A percentile compares a stretch with the other conserved stretches of the same genome.
These are phyloP conservation scores for Russula dissimulans DNA, from an alignment of 768 basidiomycete genomes.

Conservation along the genomic window DNA sequence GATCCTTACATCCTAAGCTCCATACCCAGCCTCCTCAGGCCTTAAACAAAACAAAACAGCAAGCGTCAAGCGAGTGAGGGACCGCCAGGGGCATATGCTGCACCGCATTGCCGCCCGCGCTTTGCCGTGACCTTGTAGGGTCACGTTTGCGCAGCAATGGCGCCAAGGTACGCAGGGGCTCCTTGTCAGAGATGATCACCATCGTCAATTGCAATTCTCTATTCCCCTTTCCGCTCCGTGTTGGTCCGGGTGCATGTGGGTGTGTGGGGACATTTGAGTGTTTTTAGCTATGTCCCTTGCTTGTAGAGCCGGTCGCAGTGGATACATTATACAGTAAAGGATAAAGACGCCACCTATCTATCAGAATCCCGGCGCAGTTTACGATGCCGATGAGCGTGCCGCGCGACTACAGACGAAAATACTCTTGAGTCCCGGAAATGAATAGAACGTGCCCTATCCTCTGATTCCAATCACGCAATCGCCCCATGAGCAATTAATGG, in stretches of 20 bases:
- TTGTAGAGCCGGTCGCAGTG: background rate
- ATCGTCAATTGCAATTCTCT: too few species aligned
- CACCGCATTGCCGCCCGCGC: background rate
- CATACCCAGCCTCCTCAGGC: too few species aligned
- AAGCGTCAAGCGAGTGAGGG: background rate
- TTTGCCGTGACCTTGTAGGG: too few species aligned
- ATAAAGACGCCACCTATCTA: background rate
- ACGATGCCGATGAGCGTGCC: background rate
- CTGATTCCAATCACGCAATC: constrained; percentile 1
- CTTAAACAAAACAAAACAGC: background rate
- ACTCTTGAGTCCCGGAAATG: background rate
- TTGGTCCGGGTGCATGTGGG: background rate
- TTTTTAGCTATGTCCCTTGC: background rate
- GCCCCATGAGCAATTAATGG: background rate
- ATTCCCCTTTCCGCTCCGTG: background rate
- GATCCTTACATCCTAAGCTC: too few species aligned
- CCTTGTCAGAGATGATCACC: too few species aligned
- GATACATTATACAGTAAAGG: background rate
- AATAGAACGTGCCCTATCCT: background rate
- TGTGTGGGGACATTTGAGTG: background rate
- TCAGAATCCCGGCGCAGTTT: background rate
- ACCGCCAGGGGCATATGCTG: background rate
- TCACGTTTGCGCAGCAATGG: background rate
- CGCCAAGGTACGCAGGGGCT: background rate
- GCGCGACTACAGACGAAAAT: background rate